Base-by-base conservation (phyloP, 345 rosid genomes). In the Orychophragmus violaceus region DNA sequence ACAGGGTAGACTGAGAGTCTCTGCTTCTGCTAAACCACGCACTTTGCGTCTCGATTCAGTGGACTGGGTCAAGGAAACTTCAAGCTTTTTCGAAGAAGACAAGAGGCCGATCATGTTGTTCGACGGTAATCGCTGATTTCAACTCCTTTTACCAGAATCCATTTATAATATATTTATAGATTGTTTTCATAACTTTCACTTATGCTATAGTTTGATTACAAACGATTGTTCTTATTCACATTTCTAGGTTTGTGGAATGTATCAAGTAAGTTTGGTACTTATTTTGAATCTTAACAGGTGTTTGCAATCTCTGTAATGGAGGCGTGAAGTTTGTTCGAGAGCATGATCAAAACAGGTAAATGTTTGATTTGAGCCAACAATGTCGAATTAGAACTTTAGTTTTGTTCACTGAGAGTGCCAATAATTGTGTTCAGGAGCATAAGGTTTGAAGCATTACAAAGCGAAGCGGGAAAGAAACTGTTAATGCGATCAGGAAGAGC, bases 401-500 rank as follows among this genome's bases (percentile, higher is more conserved):
- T 4, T 53, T n/a, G n/a, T n/a, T n/a, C n/a, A n/a, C n/a, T n/a
- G 60, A 23, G 35, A 46, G 25, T 8, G 11, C 3, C 0, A 14
- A n/a, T n/a, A n/a, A n/a, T n/a, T n/a, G n/a, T n/a, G n/a, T n/a
- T n/a, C n/a, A n/a, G n/a, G n/a, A n/a, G n/a, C n/a, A n/a, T n/a
- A n/a, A n/a, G n/a, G n/a, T n/a, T n/a, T n/a, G n/a, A n/a, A n/a
- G n/a, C n/a, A n/a, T n/a, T n/a, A n/a, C 93, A 89, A 71, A 92
- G 98, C 39, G 89, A 87, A 76, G 81, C 92, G 2, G 98, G 98
- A 8, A 81, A 70, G 80, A 84, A 83, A 21, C 80, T 92, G 28
- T 62, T 92, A 28, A 75, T 79, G 82, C 80, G 95, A 63, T 92
- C 98, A 6, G 96, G 91, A 61, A 87, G 96, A 86, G 98, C 83